Base-by-base conservation (phyloP, 495 filamentous ascomycete species). In the Penicillium fimorum region DNA sequence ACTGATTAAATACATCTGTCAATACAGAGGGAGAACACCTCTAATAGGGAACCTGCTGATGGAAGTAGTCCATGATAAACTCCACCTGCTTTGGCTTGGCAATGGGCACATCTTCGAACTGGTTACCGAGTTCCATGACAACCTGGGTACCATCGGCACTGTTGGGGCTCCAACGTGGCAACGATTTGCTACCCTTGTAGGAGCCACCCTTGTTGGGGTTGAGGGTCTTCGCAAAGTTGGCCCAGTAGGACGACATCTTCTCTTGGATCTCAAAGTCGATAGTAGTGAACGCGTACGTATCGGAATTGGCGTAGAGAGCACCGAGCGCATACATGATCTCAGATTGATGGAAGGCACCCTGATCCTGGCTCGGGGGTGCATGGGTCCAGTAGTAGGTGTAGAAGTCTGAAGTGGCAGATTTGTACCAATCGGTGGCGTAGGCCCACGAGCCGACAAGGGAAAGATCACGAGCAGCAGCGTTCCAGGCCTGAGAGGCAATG, bases 381-480 rank as follows among this genome's bases (percentile, higher is more conserved):
- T 68, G 65, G 46, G 60, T 63, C 66, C 68, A 71, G 61, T 67
- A 65, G 57, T 71, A 71, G 17, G 68, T 69, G 55, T 66, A 71
- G 44, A 67, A 68, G n/a, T 59, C 32, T 3, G 57, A 37, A 2
- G 61, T 37, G n/a, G 65, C 65, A 10, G 59, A 35, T 53, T 68
- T 62, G 56, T 63, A 61, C 68, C 68, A 68, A 22, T 62, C 61
- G 0, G 56, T 66, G 3, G 63, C 68, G 29, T 59, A 68, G 30
- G 60, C 60, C 65, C 65, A 70, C 1, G 61, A 68, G 0, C 57
- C 56, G 7, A 70, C 32, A 10, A 64, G 41, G 0, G 58, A 62
- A 37, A 57, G 58, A 44, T 70, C 68, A 5, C 63, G 61, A 6
- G 63, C 59, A 35, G 65, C 63, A 12, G 68, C 65, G 41, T 68